phyloP scores from a whole-genome alignment of 257 asterid species.

The Ajuga chamaepitys region DNA sequence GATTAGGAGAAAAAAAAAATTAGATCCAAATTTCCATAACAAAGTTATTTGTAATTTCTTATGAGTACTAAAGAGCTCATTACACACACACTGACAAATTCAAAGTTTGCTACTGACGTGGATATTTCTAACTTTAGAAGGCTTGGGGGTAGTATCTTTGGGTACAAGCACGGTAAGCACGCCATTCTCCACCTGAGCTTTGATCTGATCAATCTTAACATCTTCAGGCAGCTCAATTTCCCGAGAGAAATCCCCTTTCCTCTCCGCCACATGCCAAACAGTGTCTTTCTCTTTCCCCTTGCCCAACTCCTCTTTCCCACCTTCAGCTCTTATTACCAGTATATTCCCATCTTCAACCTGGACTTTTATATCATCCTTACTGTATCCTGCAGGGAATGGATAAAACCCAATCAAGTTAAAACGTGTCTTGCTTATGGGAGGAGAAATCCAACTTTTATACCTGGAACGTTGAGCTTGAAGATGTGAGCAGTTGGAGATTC shows the following conservation, averaged over 20 bases:
- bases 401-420: background rate
- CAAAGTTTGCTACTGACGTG: constrained; percentile 57
- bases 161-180: constrained; percentile 77
- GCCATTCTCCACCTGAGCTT: constrained; percentile 70
- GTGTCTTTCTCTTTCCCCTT: constrained; percentile 37
- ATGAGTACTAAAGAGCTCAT: no score
- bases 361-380: constrained; percentile 61
- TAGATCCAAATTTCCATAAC: no score
- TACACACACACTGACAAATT: background rate
- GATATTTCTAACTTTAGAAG: constrained; percentile 54
- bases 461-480: constrained; percentile 74
- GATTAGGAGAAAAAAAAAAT: no score
- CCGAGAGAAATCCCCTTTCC: constrained; percentile 50
- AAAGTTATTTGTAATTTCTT: no score
- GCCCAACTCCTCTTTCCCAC: constrained; percentile 22
- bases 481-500: constrained; percentile 61
- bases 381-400: no score
- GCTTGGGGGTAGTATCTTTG: constrained; percentile 53
- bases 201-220: constrained; percentile 73
- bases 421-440: no score
- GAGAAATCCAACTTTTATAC: constrained; percentile 14
- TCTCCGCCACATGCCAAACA: constrained; percentile 88
- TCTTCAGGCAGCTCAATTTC: constrained; percentile 65
- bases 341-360: constrained; percentile 68
- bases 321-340: constrained; percentile 55